Conservation (phyloP, 2,329 filamentous ascomycete species). For the Aspergillus neoniger region DNA sequence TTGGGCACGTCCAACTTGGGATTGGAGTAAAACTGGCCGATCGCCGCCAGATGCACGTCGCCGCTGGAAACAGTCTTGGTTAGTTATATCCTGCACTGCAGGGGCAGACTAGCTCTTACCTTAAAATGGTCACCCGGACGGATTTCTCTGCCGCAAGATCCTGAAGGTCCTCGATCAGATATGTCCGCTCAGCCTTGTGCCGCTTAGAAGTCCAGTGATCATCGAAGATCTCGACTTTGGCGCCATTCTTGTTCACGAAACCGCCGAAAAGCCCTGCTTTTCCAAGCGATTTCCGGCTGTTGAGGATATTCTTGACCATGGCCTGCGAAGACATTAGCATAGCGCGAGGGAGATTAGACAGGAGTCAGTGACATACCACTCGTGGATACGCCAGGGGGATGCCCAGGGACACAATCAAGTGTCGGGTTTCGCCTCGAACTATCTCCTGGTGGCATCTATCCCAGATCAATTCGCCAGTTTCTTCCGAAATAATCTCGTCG, state of each 20-base stretch:
- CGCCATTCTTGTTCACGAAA: constrained; percentile 86
- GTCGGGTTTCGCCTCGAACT: constrained; percentile 79
- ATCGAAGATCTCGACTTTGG: constrained; percentile 87
- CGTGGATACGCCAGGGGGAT: constrained; percentile 82
- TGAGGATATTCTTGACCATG: constrained; percentile 69
- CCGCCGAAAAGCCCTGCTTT: constrained; percentile 76
- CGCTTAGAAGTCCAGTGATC: constrained; percentile 98
- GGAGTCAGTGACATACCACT: constrained; percentile 56
- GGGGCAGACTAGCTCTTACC: constrained; percentile 44
- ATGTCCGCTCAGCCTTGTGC: constrained; percentile 86
- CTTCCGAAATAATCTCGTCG: constrained; percentile 75
- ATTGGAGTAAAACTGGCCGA: constrained; percentile 94
- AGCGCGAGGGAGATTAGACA: constrained; percentile 34
- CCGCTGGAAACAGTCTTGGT: constrained; percentile 56
- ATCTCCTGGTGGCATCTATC: constrained; percentile 83
- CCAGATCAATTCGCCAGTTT: constrained; percentile 84
- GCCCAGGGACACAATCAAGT: constrained; percentile 83
- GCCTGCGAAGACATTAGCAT: constrained; percentile 51
- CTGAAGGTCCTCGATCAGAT: constrained; percentile 87
- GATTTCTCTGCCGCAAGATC: constrained; percentile 92
- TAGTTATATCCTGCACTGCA: not conserved
- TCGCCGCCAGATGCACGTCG: constrained; percentile 87
- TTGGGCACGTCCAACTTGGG: constrained; percentile 79
- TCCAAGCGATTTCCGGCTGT: constrained; percentile 83
- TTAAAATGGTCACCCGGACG: constrained; percentile 85